Evolutionary conservation across 2,329 filamentous ascomycete species (phyloP).

Genomic region (Sporothrix brasiliensis): DNA sequence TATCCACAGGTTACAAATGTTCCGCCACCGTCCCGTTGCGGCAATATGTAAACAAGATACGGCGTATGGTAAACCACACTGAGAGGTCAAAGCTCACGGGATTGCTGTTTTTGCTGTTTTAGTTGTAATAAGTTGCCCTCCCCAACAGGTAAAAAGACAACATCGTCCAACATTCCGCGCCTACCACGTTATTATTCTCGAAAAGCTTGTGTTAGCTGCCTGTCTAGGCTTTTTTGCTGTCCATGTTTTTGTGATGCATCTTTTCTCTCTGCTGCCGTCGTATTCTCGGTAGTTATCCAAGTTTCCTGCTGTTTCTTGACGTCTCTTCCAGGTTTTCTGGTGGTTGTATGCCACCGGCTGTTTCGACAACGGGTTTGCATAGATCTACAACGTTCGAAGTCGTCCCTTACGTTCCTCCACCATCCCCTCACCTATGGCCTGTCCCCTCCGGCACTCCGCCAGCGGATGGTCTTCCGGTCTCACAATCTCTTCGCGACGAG

Average conservation of each 20-base stretch:
- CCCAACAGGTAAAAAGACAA: background rate
- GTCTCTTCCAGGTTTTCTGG: background rate
- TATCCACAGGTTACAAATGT: background rate
- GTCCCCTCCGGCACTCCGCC: conserved; percentile 9
- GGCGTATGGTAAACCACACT: background rate
- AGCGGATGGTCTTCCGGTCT: conserved; percentile 23
- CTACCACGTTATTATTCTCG: background rate
- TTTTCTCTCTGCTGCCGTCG: background rate
- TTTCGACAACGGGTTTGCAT: conserved; percentile 12
- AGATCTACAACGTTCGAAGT: background rate
- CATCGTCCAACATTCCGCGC: background rate
- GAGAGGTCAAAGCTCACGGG: conserved; percentile 13
- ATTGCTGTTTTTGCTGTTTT: background rate
- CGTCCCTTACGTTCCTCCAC: background rate
- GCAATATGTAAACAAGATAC: conserved; percentile 18
- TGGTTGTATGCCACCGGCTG: background rate
- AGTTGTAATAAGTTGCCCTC: too few relatives aligned
- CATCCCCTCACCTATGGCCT: background rate
- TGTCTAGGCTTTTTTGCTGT: background rate
- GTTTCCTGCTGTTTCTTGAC: background rate
- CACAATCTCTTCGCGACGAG: background rate
- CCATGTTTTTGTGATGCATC: background rate
- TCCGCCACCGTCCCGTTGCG: background rate
- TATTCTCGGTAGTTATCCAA: conserved; percentile 4
- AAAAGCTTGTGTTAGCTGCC: background rate